These are phyloP conservation scores for Parafenestella ontariensis DNA, from an alignment of 2,329 filamentous ascomycete genomes.

Conservation along the genomic window DNA sequence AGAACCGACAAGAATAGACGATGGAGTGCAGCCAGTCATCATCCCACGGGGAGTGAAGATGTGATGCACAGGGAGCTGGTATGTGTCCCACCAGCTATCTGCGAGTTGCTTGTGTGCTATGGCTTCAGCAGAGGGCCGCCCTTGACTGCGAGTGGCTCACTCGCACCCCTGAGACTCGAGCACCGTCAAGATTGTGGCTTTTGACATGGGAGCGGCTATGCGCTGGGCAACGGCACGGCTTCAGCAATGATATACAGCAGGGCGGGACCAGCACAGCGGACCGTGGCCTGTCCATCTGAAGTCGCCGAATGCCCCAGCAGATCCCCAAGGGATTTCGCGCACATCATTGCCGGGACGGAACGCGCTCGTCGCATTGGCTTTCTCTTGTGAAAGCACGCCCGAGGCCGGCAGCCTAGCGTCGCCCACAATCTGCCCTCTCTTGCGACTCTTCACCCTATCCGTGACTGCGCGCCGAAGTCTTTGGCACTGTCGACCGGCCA, in stretches of 20 bases:
- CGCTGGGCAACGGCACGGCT: slow-evolving; percentile 3
- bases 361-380: slow-evolving; percentile 19
- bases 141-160: background rate
- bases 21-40: slow-evolving; percentile 19
- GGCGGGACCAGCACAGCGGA: slow-evolving; percentile 9
- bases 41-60: slow-evolving; percentile 6
- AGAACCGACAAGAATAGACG: slow-evolving; percentile 29
- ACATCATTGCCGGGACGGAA: slow-evolving; percentile 21
- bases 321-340: slow-evolving; percentile 16
- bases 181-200: background rate
- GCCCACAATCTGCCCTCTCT: background rate
- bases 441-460: background rate
- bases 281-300: slow-evolving; percentile 7
- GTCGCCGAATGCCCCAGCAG: slow-evolving; percentile 22
- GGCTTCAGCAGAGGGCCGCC: background rate
- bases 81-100: background rate
- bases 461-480: background rate
- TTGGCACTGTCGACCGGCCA: background rate
- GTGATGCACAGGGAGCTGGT: slow-evolving; percentile 3
- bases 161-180: background rate
- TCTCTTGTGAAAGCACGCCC: slow-evolving; percentile 7
- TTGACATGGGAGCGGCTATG: slow-evolving; percentile 3
- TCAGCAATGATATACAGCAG: slow-evolving; percentile 13
- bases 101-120: background rate
- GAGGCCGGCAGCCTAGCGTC: background rate